A percentile compares a stretch with the other conserved stretches of the same genome.
phyloP scores from a whole-genome alignment of 768 basidiomycete genomes.

The Mycena galericulata region DNA sequence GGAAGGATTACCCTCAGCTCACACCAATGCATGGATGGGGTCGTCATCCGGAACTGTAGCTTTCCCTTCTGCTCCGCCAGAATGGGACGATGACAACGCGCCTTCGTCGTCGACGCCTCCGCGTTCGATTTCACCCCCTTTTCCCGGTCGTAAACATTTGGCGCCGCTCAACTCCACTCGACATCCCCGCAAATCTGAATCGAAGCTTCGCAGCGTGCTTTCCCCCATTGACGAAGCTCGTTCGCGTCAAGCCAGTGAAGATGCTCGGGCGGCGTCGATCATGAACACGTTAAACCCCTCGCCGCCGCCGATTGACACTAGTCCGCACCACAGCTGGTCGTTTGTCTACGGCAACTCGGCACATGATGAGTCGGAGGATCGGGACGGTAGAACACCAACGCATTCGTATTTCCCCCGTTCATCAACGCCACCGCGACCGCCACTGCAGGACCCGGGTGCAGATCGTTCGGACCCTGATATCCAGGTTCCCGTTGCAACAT shows the following conservation, averaged over 20 bases:
- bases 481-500: slow-evolving; percentile 35
- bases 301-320: slow-evolving; percentile 39
- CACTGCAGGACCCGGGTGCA: slow-evolving; percentile 39
- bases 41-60: slow-evolving; percentile 54
- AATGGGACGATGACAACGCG: slow-evolving; percentile 65
- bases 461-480: slow-evolving; percentile 42
- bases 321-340: slow-evolving; percentile 37
- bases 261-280: slow-evolving; percentile 30
- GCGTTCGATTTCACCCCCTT: slow-evolving; percentile 65
- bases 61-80: slow-evolving; percentile 64
- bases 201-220: slow-evolving; percentile 81
- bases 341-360: slow-evolving; percentile 37
- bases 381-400: slow-evolving; percentile 61
- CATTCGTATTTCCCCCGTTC: slow-evolving; percentile 48
- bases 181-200: slow-evolving; percentile 65
- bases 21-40: slow-evolving; percentile 61
- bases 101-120: slow-evolving; percentile 56
- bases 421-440: slow-evolving; percentile 37
- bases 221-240: slow-evolving; percentile 75
- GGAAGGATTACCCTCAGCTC: slow-evolving; percentile 48
- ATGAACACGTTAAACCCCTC: slow-evolving; percentile 39
- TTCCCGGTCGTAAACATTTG: slow-evolving; percentile 62
- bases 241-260: slow-evolving; percentile 46
- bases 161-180: slow-evolving; percentile 51
- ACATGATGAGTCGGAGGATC: slow-evolving; percentile 34